Percentiles rank a stretch among this genome's conserved stretches.
phyloP scores from a whole-genome alignment of 805 yeast species.

The Priceomyces medius region DNA sequence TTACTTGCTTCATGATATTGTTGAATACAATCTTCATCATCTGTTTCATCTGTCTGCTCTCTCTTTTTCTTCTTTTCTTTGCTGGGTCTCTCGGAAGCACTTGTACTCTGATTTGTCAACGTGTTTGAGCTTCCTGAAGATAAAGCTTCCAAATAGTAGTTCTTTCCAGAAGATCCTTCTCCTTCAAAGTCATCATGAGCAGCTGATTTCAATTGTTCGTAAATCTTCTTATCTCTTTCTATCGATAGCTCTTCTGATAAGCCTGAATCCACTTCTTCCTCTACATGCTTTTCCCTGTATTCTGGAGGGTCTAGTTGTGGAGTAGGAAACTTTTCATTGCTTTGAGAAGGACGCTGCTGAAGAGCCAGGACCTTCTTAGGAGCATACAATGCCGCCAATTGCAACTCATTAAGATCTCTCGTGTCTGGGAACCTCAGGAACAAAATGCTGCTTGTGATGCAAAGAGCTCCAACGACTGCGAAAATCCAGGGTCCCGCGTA shows the following conservation, averaged over 20 bases:
- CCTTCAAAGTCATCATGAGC: neutral
- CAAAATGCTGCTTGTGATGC: slow-evolving; percentile 30
- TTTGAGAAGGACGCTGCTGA: neutral
- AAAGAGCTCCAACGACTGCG: slow-evolving; percentile 32
- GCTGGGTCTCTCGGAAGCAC: neutral
- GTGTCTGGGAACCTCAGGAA: slow-evolving; percentile 47
- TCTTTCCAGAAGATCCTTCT: slow-evolving; percentile 2
- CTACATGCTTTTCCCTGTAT: neutral
- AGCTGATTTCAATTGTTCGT: slow-evolving; percentile 1
- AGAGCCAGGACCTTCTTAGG: neutral
- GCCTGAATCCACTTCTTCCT: neutral
- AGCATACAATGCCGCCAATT: slow-evolving; percentile 22
- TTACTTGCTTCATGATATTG: neutral
- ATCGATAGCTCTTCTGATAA: neutral
- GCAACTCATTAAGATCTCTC: slow-evolving; percentile 21
- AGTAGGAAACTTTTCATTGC: neutral
- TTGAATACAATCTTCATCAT: neutral
- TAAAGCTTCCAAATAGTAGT: neutral
- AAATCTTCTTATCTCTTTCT: slow-evolving; percentile 6
- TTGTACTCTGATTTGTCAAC: neutral
- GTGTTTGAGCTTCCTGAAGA: neutral
- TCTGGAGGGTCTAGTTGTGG: neutral
- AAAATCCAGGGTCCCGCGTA: slow-evolving; percentile 41
- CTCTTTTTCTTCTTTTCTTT: neutral
- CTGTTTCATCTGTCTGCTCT: neutral